Percentiles rank a stretch among this genome's conserved stretches.
Conservation (phyloP, 208 protist genomes). For the Trypanosoma scelopori region DNA sequence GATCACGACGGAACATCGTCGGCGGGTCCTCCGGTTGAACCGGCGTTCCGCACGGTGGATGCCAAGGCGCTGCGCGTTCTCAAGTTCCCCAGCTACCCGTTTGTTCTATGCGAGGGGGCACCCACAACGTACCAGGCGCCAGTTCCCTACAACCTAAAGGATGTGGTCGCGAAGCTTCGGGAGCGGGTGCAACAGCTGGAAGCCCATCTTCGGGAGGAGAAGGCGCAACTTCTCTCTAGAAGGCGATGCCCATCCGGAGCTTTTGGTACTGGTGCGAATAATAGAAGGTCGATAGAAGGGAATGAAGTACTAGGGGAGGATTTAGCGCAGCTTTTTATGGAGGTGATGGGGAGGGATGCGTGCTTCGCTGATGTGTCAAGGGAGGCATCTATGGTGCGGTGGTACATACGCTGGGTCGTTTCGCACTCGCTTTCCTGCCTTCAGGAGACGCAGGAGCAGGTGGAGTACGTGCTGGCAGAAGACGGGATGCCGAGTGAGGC, state of each 20-base stretch:
- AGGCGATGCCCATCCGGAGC: not conserved
- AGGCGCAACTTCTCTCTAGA: not conserved
- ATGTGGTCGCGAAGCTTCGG: constrained; percentile 52
- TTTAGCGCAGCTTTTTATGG: constrained; percentile 51
- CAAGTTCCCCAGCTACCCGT: constrained; percentile 80
- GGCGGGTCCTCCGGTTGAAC: constrained; percentile 20
- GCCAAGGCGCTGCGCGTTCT: constrained; percentile 55
- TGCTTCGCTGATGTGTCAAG: constrained; percentile 66
- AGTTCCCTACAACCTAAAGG: constrained; percentile 74
- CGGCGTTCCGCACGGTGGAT: constrained; percentile 67
- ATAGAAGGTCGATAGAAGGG: not conserved
- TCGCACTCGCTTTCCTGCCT: constrained; percentile 77
- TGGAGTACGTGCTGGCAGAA: constrained; percentile 79
- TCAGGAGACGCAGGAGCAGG: constrained; percentile 66
- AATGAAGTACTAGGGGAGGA: constrained; percentile 17
- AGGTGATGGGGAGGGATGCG: constrained; percentile 21
- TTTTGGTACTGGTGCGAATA: not conserved
- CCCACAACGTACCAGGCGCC: constrained; percentile 74
- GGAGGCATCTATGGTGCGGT: constrained; percentile 72
- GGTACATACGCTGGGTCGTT: constrained; percentile 84
- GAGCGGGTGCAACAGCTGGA: constrained; percentile 59
- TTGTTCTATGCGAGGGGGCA: constrained; percentile 78
- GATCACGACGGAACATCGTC: constrained; percentile 8
- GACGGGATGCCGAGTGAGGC: constrained; percentile 41
- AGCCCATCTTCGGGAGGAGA: constrained; percentile 41